Evolutionary conservation across 2,329 filamentous ascomycete genomes (phyloP).

Genomic region (Thelonectria olida): DNA sequence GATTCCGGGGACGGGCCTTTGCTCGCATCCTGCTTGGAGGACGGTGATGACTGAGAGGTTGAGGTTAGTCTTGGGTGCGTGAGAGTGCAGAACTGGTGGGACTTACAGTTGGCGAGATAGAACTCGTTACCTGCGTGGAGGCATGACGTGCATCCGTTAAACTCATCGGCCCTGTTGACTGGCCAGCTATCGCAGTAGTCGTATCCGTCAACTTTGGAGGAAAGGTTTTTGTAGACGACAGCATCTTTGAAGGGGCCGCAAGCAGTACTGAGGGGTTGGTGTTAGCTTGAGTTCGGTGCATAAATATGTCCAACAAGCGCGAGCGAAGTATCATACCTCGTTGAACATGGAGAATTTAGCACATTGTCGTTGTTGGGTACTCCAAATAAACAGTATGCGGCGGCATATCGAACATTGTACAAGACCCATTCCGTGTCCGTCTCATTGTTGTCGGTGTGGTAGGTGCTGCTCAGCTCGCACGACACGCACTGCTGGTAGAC

Average conservation of each 20-base stretch:
- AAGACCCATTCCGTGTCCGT: conserved; percentile 64
- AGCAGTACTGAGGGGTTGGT: conserved; percentile 54
- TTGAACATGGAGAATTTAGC: conserved; percentile 59
- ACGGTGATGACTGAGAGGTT: conserved; percentile 53
- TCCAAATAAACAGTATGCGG: conserved; percentile 65
- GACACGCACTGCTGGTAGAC: conserved; percentile 61
- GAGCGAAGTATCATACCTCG: conserved; percentile 53
- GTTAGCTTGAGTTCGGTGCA: conserved; percentile 6
- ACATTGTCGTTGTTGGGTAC: conserved; percentile 55
- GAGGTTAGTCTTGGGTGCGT: conserved; percentile 29
- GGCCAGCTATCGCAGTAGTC: conserved; percentile 65
- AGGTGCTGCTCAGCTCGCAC: conserved; percentile 63
- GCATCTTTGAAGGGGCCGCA: conserved; percentile 60
- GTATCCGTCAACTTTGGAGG: conserved; percentile 54
- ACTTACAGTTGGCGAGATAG: conserved; percentile 65
- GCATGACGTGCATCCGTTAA: conserved; percentile 56
- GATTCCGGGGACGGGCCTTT: conserved; percentile 57
- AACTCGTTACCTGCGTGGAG: conserved; percentile 48
- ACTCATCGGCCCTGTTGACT: conserved; percentile 47
- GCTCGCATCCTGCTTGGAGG: conserved; percentile 65
- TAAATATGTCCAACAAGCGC: neutral
- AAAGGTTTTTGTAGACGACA: conserved; percentile 60
- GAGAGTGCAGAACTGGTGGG: neutral
- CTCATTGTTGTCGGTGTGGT: conserved; percentile 48
- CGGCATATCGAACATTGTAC: conserved; percentile 67